Evolutionary conservation across 352 stramenopile genomes (phyloP), one percentile per base, ranked within the genome.

Genomic region (Globisporangium radiosum): DNA sequence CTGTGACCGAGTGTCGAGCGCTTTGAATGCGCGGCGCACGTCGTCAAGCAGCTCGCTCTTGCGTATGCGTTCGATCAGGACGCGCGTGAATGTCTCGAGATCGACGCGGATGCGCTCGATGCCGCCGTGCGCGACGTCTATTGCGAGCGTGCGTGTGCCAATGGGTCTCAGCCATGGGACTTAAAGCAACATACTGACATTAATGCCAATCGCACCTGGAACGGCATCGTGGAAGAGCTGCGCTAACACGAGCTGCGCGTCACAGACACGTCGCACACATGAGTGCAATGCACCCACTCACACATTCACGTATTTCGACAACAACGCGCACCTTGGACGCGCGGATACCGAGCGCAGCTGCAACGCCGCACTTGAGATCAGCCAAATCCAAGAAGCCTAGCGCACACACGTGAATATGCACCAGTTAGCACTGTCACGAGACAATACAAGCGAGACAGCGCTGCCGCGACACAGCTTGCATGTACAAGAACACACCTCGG

Each of bases 291-390:
- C 25, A 25, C 25, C 25, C 25, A 25, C 25, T 25, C 25, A 25
- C 25, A 25, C 25, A 25, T 25, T 7, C 5, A n/a, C 9, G 3
- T 47, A 17, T 9, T 11, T 43, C n/a, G 0, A 19, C 15, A 19
- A 4, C 7, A 39, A 8, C 2, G 17, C 52, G 10, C 3, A 63
- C 75, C 69, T 88, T 88, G n/a, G 81, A 91, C 19, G 81, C 69
- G 11, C 77, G 76, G 15, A 88, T 77, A 4, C 81, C 78, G 4
- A 91, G 60, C 25, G 78, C 73, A 2, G 81, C 78, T 8, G 77
- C 78, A 25, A 91, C 76, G 15, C 64, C 78, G 45, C 78, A 88
- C n/a, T 88, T 91, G n/a, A 88, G 66, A 9, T 88, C 78, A 9
- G 71, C 65, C 1, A 70, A 44, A 5, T 56, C 36, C 45, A 91